A percentile compares a stretch with the other conserved stretches of the same genome.
These are phyloP conservation scores for Lizanozyma gosingica DNA, from an alignment of 1,139 yeast species.

Conservation along the genomic window DNA sequence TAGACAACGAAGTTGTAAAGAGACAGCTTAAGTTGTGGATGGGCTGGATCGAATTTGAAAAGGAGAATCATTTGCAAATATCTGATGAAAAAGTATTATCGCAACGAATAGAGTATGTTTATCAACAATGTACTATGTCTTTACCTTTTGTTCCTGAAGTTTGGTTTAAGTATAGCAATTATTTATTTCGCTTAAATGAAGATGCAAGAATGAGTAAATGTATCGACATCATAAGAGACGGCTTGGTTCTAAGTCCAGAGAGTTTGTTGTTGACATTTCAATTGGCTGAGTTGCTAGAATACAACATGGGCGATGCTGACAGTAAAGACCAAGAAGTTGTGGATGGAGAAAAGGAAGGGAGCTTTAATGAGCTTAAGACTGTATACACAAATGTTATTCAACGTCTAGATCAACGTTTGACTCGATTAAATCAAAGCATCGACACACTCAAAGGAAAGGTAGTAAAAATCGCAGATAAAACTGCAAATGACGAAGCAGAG, in stretches of 20 bases:
- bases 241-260: constrained; percentile 57
- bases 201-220: constrained; percentile 24
- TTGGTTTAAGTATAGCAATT: constrained; percentile 63
- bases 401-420: constrained; percentile 26
- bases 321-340: background rate
- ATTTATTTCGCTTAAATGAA: constrained; percentile 21
- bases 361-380: constrained; percentile 42
- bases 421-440: constrained; percentile 14
- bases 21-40: constrained; percentile 53
- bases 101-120: constrained; percentile 64
- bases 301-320: background rate
- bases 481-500: constrained; percentile 3
- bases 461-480: constrained; percentile 3
- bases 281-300: constrained; percentile 46
- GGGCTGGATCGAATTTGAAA: constrained; percentile 76
- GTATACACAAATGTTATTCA: constrained; percentile 44
- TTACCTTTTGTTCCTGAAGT: constrained; percentile 71
- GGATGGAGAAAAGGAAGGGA: constrained; percentile 45
- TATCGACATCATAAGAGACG: constrained; percentile 42
- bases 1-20: constrained; percentile 16
- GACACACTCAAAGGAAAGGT: constrained; percentile 16
- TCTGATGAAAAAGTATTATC: constrained; percentile 38
- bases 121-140: constrained; percentile 59
- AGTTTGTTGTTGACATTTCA: constrained; percentile 63
- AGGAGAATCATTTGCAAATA: constrained; percentile 56